A percentile compares a stretch with the other conserved stretches of the same genome.
Conservation (phyloP, 192 early-diverging fungal genomes). For the Lobosporangium transversale region DNA sequence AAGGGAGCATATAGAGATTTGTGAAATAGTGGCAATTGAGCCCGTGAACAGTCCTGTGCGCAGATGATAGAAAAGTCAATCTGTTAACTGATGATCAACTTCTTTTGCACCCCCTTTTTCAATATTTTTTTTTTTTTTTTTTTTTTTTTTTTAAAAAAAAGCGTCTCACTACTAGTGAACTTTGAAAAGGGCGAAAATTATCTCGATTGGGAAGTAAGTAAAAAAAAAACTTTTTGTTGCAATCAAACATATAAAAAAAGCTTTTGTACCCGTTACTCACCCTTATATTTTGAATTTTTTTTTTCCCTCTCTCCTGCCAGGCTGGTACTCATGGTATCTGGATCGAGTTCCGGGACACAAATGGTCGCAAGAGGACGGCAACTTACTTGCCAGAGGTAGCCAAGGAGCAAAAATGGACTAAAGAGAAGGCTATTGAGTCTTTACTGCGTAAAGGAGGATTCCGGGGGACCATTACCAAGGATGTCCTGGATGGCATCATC, state of each 20-base stretch:
- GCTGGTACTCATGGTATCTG: slow-evolving; percentile 93
- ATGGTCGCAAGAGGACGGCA: slow-evolving; percentile 68
- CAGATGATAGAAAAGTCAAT: no score
- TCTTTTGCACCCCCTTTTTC: no score
- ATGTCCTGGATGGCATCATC: slow-evolving; percentile 65
- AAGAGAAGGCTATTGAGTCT: slow-evolving; percentile 84
- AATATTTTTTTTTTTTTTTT: no score
- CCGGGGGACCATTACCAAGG: slow-evolving; percentile 66
- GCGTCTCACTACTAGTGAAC: slow-evolving; percentile 85
- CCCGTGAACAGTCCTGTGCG: no score
- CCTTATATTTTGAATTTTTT: background rate
- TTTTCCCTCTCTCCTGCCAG: slow-evolving; percentile 10
- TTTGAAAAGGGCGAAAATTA: slow-evolving; percentile 83
- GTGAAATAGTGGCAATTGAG: no score
- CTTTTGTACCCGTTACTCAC: background rate
- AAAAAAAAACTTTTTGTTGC: background rate
- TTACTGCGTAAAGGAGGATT: slow-evolving; percentile 90
- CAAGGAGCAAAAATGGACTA: slow-evolving; percentile 89
- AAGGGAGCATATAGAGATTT: background rate
- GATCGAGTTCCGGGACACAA: slow-evolving; percentile 80
- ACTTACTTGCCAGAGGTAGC: slow-evolving; percentile 95
- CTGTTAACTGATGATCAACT: no score
- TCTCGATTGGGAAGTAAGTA: slow-evolving; percentile 83
- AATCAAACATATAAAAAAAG: background rate
- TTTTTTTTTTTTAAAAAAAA: background rate